phyloP scores from a whole-genome alignment of 1,139 yeast species.

The Saccharomyces hybrid region DNA sequence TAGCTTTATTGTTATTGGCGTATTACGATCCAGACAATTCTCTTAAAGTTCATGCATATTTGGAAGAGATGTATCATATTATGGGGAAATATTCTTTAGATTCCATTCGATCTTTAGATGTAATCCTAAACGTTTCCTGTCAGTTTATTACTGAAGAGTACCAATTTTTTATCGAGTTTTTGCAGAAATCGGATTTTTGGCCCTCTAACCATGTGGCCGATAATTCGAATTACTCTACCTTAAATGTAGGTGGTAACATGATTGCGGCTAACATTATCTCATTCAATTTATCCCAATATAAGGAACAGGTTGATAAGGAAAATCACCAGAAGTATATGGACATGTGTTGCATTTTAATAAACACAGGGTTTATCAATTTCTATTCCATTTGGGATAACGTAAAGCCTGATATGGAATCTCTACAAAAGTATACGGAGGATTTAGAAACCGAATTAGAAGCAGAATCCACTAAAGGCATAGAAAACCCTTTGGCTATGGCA shows the following conservation, averaged over 20 bases:
- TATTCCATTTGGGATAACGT: slow-evolving; percentile 54
- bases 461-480: slow-evolving; percentile 55
- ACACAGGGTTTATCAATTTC: slow-evolving; percentile 60
- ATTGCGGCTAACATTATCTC: slow-evolving; percentile 56
- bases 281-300: slow-evolving; percentile 38
- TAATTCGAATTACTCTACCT: slow-evolving; percentile 23
- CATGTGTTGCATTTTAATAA: slow-evolving; percentile 52
- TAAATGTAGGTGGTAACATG: slow-evolving; percentile 50
- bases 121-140: slow-evolving; percentile 47
- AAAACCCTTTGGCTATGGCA: slow-evolving; percentile 79
- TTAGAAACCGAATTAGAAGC: slow-evolving; percentile 52
- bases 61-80: slow-evolving; percentile 47
- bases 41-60: slow-evolving; percentile 41
- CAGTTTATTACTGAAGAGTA: slow-evolving; percentile 41
- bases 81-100: slow-evolving; percentile 78
- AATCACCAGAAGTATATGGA: slow-evolving; percentile 34
- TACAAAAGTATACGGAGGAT: slow-evolving; percentile 37
- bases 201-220: slow-evolving; percentile 38
- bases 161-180: slow-evolving; percentile 42
- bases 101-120: slow-evolving; percentile 61
- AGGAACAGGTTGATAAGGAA: slow-evolving; percentile 34
- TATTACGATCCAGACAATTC: slow-evolving; percentile 38
- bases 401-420: slow-evolving; percentile 36
- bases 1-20: slow-evolving; percentile 45
- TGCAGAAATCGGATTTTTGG: slow-evolving; percentile 60